Conservation (phyloP, 331 rosid species). For the Erythrophleum ivorense region DNA sequence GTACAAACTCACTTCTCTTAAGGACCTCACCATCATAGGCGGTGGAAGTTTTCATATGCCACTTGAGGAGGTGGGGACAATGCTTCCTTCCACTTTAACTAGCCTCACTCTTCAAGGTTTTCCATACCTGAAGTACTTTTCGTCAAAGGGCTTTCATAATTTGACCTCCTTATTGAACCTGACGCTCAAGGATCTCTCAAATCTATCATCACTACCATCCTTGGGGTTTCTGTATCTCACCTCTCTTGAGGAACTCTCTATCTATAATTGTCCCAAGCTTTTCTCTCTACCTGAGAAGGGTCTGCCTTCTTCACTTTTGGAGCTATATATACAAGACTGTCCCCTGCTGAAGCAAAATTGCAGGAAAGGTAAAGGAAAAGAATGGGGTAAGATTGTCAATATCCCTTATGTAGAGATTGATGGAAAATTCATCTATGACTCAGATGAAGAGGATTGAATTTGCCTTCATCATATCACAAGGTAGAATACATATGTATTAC, state of each 20-base stretch:
- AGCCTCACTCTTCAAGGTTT: slow-evolving; percentile 23
- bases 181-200: slow-evolving; percentile 5
- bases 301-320: slow-evolving; percentile 37
- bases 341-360: slow-evolving; percentile 28
- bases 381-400: slow-evolving; percentile 33
- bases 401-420: slow-evolving; percentile 38
- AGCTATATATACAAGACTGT: slow-evolving; percentile 25
- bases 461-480: neutral
- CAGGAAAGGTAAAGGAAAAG: neutral
- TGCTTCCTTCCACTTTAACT: slow-evolving; percentile 28
- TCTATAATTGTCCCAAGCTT: slow-evolving; percentile 16
- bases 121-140: neutral
- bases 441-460: slow-evolving; percentile 16
- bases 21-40: slow-evolving; percentile 2
- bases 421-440: slow-evolving; percentile 22
- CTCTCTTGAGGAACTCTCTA: slow-evolving; percentile 17
- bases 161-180: slow-evolving; percentile 25
- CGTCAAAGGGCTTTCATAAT: slow-evolving; percentile 12
- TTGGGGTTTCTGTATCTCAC: slow-evolving; percentile 19
- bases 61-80: slow-evolving; percentile 20
- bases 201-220: neutral
- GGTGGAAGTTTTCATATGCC: neutral
- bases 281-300: slow-evolving; percentile 25
- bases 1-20: slow-evolving; percentile 29
- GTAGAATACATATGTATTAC: slow-evolving; percentile 1